Percentiles rank a stretch among this genome's conserved stretches.
Evolutionary conservation across 2,329 filamentous ascomycete species (phyloP).

Genomic region (Pleomassaria siparia): DNA sequence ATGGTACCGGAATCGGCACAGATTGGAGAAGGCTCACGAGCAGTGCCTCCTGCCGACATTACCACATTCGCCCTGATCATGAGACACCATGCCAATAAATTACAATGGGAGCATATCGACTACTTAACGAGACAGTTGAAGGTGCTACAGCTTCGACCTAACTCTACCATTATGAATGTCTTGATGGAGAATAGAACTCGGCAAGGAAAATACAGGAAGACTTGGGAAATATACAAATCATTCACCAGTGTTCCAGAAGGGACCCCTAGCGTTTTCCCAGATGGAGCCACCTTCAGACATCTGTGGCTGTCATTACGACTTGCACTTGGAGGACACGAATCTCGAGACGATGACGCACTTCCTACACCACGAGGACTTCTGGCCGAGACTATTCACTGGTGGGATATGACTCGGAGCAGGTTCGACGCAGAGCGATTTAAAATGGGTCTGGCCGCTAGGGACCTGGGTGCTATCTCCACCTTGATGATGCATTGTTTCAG

Average conservation of each 20-base stretch:
- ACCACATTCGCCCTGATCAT: slow-evolving; percentile 37
- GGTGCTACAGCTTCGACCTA: slow-evolving; percentile 20
- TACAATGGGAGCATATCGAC: slow-evolving; percentile 39
- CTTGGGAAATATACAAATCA: slow-evolving; percentile 30
- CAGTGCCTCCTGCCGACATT: slow-evolving; percentile 28
- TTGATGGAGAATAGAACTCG: slow-evolving; percentile 34
- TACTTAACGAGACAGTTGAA: slow-evolving; percentile 33
- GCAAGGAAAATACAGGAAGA: slow-evolving; percentile 31
- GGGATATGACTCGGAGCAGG: slow-evolving; percentile 22
- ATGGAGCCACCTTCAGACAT: slow-evolving; percentile 30
- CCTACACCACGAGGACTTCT: slow-evolving; percentile 36
- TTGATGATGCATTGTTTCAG: slow-evolving; percentile 41
- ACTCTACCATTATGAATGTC: slow-evolving; percentile 35
- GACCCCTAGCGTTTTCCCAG: slow-evolving; percentile 25
- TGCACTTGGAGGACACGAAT: slow-evolving; percentile 23
- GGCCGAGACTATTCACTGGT: slow-evolving; percentile 34
- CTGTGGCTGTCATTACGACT: slow-evolving; percentile 38
- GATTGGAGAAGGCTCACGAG: slow-evolving; percentile 4
- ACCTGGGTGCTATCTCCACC: slow-evolving; percentile 23
- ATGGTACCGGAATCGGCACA: not conserved
- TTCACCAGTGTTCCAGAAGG: slow-evolving; percentile 24
- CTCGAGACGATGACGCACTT: slow-evolving; percentile 18
- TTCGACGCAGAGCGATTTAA: slow-evolving; percentile 30
- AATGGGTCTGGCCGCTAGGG: slow-evolving; percentile 24
- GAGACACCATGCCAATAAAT: slow-evolving; percentile 27